phyloP scores from a whole-genome alignment of 2,329 filamentous ascomycete species.

The Xylariaceae sp. region DNA sequence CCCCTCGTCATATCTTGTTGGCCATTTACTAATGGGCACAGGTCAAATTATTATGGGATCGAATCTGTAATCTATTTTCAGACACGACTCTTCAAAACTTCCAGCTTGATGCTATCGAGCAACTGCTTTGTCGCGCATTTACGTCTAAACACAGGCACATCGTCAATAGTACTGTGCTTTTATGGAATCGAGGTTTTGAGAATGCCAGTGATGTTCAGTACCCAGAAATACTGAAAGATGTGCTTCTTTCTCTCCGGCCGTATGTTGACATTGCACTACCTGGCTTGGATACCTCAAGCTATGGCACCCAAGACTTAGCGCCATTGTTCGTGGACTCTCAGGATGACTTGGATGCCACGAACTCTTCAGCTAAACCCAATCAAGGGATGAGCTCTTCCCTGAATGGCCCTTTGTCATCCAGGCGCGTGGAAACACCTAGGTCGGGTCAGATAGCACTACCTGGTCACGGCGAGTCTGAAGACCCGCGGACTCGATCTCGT shows the following conservation, averaged over 20 bases:
- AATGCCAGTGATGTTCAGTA: slow-evolving; percentile 66
- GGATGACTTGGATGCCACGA: slow-evolving; percentile 48
- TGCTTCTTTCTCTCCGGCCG: slow-evolving; percentile 66
- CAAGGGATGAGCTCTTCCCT: slow-evolving; percentile 19
- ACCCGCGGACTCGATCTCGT: slow-evolving; percentile 36
- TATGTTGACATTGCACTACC: slow-evolving; percentile 57
- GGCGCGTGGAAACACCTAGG: slow-evolving; percentile 43
- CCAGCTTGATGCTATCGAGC: slow-evolving; percentile 61
- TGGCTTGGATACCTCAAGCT: slow-evolving; percentile 49
- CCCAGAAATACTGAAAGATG: slow-evolving; percentile 66
- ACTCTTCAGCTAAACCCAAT: slow-evolving; percentile 35
- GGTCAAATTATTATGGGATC: slow-evolving; percentile 59
- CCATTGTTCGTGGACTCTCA: slow-evolving; percentile 56
- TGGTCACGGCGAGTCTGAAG: slow-evolving; percentile 34
- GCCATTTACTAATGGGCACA: slow-evolving; percentile 41
- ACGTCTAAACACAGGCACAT: slow-evolving; percentile 62
- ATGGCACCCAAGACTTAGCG: slow-evolving; percentile 49
- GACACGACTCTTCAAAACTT: slow-evolving; percentile 47
- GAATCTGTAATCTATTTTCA: slow-evolving; percentile 51
- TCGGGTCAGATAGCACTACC: slow-evolving; percentile 44
- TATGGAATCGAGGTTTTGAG: slow-evolving; percentile 77
- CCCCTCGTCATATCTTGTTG: background rate
- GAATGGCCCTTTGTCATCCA: slow-evolving; percentile 33
- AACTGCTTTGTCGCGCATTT: slow-evolving; percentile 62
- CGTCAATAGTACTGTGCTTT: slow-evolving; percentile 56